Evolutionary conservation across 2,329 filamentous ascomycete species (phyloP).

Genomic region (Colletotrichum lindemuthianum): DNA sequence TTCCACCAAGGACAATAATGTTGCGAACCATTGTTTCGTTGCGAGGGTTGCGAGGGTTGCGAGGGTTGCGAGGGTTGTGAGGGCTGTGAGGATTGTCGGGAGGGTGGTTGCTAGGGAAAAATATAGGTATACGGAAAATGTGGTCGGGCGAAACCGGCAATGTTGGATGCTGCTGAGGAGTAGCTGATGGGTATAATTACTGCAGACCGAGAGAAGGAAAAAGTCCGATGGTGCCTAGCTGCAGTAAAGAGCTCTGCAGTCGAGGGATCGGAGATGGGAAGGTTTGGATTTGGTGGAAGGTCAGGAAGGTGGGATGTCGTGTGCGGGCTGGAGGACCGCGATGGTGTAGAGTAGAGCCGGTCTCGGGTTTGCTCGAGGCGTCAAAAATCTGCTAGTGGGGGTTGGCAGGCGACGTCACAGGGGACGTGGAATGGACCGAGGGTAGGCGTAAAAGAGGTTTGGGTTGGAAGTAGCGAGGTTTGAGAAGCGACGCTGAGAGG

Average conservation of each 20-base stretch:
- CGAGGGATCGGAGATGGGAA: background rate
- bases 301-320: constrained; percentile 23
- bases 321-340: constrained; percentile 30
- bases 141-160: constrained; percentile 29
- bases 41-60: background rate
- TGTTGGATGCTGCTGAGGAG: background rate
- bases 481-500: constrained; percentile 18
- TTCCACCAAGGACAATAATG: constrained; percentile 92
- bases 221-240: background rate
- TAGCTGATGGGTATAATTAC: background rate
- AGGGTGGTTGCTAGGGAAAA: constrained; percentile 1
- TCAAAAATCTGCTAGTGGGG: constrained; percentile 37
- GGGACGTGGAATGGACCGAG: constrained; percentile 28
- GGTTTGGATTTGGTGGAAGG: constrained; percentile 1
- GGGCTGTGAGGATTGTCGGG: background rate
- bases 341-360: constrained; percentile 32
- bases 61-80: background rate
- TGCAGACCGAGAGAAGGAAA: background rate
- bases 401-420: constrained; percentile 33
- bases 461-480: constrained; percentile 3
- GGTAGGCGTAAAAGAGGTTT: constrained; percentile 22
- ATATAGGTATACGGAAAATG: background rate
- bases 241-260: constrained; percentile 1
- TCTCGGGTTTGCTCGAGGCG: constrained; percentile 34
- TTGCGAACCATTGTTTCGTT: constrained; percentile 81